Base-by-base conservation (phyloP, 306 rosid species). In the Acmispon strigosus region DNA sequence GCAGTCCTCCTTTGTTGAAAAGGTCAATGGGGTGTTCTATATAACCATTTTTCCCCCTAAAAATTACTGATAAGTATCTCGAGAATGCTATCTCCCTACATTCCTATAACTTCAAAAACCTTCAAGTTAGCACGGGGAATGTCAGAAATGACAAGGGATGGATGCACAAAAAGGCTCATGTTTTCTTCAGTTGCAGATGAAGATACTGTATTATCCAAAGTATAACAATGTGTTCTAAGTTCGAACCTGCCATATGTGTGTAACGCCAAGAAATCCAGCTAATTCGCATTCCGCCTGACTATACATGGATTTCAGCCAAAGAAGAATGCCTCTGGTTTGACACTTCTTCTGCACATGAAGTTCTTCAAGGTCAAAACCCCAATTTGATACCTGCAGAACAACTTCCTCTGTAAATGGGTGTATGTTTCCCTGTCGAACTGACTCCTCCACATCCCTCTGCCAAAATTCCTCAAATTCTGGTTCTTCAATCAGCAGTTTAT, bases 211-310 rank as follows among this genome's bases (percentile, higher is more conserved):
- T 4, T 45, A 59, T 7, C 16, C 41, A 44, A 71, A 52, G 37
- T 32, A 53, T 32, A 61, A 39, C 53, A 48, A 64, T 8, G 20
- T 4, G 18, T 57, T 56, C 87, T 68, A 70, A 92, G 18, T 57
- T 56, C 87, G 61, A 70, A 92, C 97, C 97, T 89, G 96, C 96
- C 96, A 92, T 81, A 92, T 63, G 81, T 89, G 92, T 66, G 86
- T 84, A 5, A 78, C 88, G 80, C 97, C 97, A 15, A 70, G 88
- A 86, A 87, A 92, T 70, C 97, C 97, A 14, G 80, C 82, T 62
- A 86, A 71, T 37, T 85, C 90, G 49, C 96, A 89, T 76, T 89
- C 96, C 70, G 83, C 87, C 42, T 85, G 87, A 78, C 87, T 79
- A 76, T 85, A 87, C 49, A 84, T 80, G 19, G 92, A 90, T 78